Evolutionary conservation across 1,284 basidiomycete species (phyloP), one percentile per base, ranked within the genome.

Genomic region (Stereum hirsutum): DNA sequence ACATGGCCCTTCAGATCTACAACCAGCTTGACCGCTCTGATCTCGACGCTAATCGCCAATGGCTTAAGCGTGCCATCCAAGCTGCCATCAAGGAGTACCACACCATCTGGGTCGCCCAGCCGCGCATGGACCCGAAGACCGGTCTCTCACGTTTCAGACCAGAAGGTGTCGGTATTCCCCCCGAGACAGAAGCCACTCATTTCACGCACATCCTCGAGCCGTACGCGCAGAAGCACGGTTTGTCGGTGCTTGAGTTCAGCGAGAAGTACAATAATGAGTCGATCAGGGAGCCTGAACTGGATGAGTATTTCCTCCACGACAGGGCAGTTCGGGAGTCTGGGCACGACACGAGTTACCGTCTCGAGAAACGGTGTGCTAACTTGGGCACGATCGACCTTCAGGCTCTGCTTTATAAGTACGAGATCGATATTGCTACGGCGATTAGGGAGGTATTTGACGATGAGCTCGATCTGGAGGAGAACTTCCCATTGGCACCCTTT

Each of bases 21-120:
- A 93, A 94, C 57, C 90, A 94, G 57, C 78, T 97, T 44, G 91
- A 96, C 56, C 83, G 88, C 23, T 82, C 80, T 4, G 83, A 94
- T 52, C 68, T 84, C 48, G 78, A 80, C 27, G 79, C 78, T 45
- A 96, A 97, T 69, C 87, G 87, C 38, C 69, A 70, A 39, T 99
- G 94, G 93, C 75, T 99, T 42, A 95, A 92, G 62, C 81, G 85
- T 17, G 94, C 93, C 2, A 96, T 99, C 48, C 86, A 88, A 58
- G 91, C 95, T 4, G 93, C 95, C 23, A 94, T 99, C 70, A 97
- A 98, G 64, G 95, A 99, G 60, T 99, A 99, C 62, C 93, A 98
- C 69, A 91, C 86, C 28, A 82, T 99, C 51, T 99, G 95, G 95
- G 87, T 95, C 56, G 81, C 87, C 7, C 81, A 88, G 59, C 96